Base-by-base conservation (phyloP, 768 basidiomycete genomes). In the Macrolepiota fuliginosa region DNA sequence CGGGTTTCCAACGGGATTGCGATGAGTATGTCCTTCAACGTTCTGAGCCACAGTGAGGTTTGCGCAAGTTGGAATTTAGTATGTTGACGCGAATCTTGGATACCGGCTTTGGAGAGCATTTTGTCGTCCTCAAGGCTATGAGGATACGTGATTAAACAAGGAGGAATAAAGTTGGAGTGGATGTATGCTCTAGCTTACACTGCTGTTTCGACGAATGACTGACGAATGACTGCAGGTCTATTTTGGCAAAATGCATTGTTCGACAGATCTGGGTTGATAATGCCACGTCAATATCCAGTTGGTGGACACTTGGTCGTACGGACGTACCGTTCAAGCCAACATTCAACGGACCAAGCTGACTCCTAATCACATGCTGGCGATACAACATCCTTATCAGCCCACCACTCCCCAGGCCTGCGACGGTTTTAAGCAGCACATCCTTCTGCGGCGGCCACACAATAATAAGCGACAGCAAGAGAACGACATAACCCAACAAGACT, bases 11-110 rank as follows among this genome's bases (percentile, higher is more conserved):
- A 98, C 0, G 96, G 96, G 59, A 98, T 90, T 4, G 94, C 87
- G 75, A 97, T 97, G 0, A 96, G 96, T 60, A 98, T 91, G 73
- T 98, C 96, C 77, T 98, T 92, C 56, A 98, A 83, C 27, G 98
- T 82, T 2, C 92, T 93, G 2, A 98, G 81, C 6, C 94, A 86
- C 0, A 96, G 96, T 2, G 90, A 89, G 55, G 98, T 76, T 61
- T 85, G 80, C 0, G 90, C 85, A 46, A 90, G 73, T 65, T 91
- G 88, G 4, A 92, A 88, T 66, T 89, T 90, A 13, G 85, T 81
- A 53, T 83, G 74, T 37, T 67, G 62, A 47, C 72, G 68, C 56
- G 51, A n/a, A n/a, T 17, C 45, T n/a, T 53, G 50, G 62, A 57
- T 39, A 64, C 46, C 61, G 13, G 24, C 24, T 45, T 56, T 57